phyloP scores from a whole-genome alignment of 2,329 filamentous ascomycete genomes.

The Cucurbitaria berberidis region DNA sequence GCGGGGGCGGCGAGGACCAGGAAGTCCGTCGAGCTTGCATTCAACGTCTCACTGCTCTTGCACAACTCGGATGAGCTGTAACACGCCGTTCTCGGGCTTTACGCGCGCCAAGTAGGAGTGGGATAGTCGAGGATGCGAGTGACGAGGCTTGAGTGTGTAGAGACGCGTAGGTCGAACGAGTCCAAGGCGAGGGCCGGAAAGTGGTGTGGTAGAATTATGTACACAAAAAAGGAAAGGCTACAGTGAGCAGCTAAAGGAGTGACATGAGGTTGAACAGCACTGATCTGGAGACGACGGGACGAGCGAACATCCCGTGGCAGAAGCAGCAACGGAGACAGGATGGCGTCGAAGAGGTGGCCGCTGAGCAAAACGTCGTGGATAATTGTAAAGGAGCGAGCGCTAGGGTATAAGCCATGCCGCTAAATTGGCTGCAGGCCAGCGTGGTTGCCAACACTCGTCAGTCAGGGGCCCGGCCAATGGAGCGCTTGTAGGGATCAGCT shows the following conservation, averaged over 20 bases:
- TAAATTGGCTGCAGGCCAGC: conserved; percentile 20
- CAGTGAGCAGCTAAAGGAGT: conserved; percentile 44
- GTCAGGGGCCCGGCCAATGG: conserved; percentile 4
- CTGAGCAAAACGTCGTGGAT: conserved; percentile 20
- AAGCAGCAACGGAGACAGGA: conserved; percentile 27
- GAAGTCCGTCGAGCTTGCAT: conserved; percentile 49
- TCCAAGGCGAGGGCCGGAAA: conserved; percentile 24
- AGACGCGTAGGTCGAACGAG: conserved; percentile 18
- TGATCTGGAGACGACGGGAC: conserved; percentile 36
- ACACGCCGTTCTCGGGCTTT: conserved; percentile 30
- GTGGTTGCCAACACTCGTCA: neutral
- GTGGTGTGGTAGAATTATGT: conserved; percentile 40
- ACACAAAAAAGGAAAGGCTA: conserved; percentile 46
- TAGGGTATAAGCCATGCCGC: conserved; percentile 27
- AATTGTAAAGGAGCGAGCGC: conserved; percentile 17
- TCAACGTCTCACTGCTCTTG: conserved; percentile 37
- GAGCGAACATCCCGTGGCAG: conserved; percentile 44
- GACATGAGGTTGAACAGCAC: conserved; percentile 44
- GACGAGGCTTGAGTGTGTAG: conserved; percentile 8
- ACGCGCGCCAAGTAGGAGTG: conserved; percentile 25
- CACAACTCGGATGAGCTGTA: conserved; percentile 18
- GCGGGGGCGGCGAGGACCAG: conserved; percentile 40
- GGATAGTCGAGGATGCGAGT: conserved; percentile 11
- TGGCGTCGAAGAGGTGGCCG: conserved; percentile 22
- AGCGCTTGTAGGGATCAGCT: conserved; percentile 1